These are phyloP conservation scores for Triticum turgidum DNA, from an alignment of 176 grass and related monocot species.

Conservation along the genomic window DNA sequence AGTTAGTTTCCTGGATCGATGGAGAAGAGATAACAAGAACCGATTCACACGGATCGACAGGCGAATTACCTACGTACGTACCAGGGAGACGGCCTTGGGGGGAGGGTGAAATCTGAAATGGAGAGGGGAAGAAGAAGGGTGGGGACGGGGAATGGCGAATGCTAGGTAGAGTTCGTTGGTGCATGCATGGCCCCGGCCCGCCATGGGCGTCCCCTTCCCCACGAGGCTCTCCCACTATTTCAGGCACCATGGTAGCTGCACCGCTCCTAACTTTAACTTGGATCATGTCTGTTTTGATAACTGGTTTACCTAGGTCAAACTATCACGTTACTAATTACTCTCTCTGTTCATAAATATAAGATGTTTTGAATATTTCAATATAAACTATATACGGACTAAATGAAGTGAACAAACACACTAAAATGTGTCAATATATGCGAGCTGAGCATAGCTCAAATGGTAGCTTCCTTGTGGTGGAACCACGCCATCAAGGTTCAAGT, in stretches of 20 bases:
- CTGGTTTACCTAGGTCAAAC: not conserved
- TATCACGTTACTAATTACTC: not conserved
- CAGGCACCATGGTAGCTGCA: slow-evolving; percentile 38
- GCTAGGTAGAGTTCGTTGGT: slow-evolving; percentile 20
- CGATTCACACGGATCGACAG: not conserved
- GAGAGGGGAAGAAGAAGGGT: not conserved
- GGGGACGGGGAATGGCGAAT: not conserved
- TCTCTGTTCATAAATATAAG: too few relatives aligned
- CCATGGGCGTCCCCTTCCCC: not conserved
- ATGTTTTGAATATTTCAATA: too few relatives aligned
- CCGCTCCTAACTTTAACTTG: slow-evolving; percentile 22
- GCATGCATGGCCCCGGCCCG: not conserved
- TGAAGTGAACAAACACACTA: too few relatives aligned
- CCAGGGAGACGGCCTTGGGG: slow-evolving; percentile 28
- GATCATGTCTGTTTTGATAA: not conserved
- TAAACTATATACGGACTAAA: too few relatives aligned
- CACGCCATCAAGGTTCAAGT: too few relatives aligned
- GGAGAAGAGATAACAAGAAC: not conserved
- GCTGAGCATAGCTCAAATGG: too few relatives aligned
- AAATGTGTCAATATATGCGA: too few relatives aligned
- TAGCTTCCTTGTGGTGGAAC: too few relatives aligned
- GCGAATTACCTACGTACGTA: not conserved
- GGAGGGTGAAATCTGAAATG: not conserved
- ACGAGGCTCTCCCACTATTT: slow-evolving; percentile 34
- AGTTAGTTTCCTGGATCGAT: not conserved